Percentiles rank a stretch among this genome's conserved stretches.
These are phyloP conservation scores for Hirschfeldia incana DNA, from an alignment of 345 rosid genomes.

Conservation along the genomic window DNA sequence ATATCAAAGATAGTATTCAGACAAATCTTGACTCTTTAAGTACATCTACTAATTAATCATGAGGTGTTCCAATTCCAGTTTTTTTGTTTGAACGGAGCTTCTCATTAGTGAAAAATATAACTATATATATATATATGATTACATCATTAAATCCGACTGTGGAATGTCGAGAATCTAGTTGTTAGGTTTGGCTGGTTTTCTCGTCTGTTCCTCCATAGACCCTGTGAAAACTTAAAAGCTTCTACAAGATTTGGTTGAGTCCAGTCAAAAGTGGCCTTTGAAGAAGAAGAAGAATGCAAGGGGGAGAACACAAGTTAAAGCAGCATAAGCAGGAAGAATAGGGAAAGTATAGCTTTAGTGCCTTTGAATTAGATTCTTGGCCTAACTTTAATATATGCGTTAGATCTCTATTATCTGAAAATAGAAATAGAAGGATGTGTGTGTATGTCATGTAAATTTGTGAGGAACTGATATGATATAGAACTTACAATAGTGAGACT, in stretches of 20 bases:
- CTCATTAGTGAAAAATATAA: background rate
- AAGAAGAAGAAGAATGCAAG: background rate
- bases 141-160: background rate
- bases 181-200: background rate
- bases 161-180: background rate
- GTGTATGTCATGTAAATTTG: background rate
- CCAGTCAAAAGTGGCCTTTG: background rate
- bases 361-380: background rate
- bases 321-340: background rate
- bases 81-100: background rate
- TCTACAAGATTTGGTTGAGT: background rate
- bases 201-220: background rate
- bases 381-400: background rate
- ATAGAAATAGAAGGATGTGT: background rate
- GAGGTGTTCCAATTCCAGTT: background rate
- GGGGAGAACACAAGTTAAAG: background rate
- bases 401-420: background rate
- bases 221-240: background rate
- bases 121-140: background rate
- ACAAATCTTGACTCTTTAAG: background rate
- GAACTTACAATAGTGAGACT: background rate
- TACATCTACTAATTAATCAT: background rate
- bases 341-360: background rate
- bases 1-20: background rate
- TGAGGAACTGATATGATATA: conserved; percentile 6